A percentile compares a stretch with the other conserved stretches of the same genome.
Conservation (phyloP, 2,329 filamentous ascomycete species). For the Emericellopsis cladophorae region DNA sequence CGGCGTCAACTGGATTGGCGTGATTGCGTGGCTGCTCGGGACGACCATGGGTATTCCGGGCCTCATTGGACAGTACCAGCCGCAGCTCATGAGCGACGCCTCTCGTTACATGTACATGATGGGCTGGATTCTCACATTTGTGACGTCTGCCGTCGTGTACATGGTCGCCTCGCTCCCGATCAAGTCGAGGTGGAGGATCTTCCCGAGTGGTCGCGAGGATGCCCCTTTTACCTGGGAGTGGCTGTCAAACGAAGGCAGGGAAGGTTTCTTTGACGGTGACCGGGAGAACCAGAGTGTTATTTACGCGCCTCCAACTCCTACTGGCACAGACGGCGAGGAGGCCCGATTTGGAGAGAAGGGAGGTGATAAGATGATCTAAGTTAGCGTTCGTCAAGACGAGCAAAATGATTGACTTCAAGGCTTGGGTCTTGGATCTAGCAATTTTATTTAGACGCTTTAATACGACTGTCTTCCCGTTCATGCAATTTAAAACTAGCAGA, state of each 20-base stretch:
- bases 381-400: too few relatives aligned
- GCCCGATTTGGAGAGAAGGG: too few relatives aligned
- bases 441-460: too few relatives aligned
- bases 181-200: slow-evolving; percentile 8
- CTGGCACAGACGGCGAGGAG: not conserved
- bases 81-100: slow-evolving; percentile 9
- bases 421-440: too few relatives aligned
- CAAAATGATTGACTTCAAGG: too few relatives aligned
- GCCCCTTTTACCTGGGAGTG: slow-evolving; percentile 8
- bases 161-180: slow-evolving; percentile 5
- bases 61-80: slow-evolving; percentile 13
- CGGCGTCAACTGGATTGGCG: slow-evolving; percentile 16
- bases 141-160: slow-evolving; percentile 13
- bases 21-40: slow-evolving; percentile 12
- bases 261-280: slow-evolving; percentile 12
- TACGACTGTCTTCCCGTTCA: too few relatives aligned
- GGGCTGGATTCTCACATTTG: slow-evolving; percentile 15
- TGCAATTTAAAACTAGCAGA: too few relatives aligned
- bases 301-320: not conserved
- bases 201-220: slow-evolving; percentile 8
- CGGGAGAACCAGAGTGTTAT: slow-evolving; percentile 17
- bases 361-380: too few relatives aligned
- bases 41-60: slow-evolving; percentile 12
- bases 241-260: slow-evolving; percentile 10
- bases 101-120: slow-evolving; percentile 16